Conservation (phyloP, 805 yeast genomes). For the Candida silvicultrix region DNA sequence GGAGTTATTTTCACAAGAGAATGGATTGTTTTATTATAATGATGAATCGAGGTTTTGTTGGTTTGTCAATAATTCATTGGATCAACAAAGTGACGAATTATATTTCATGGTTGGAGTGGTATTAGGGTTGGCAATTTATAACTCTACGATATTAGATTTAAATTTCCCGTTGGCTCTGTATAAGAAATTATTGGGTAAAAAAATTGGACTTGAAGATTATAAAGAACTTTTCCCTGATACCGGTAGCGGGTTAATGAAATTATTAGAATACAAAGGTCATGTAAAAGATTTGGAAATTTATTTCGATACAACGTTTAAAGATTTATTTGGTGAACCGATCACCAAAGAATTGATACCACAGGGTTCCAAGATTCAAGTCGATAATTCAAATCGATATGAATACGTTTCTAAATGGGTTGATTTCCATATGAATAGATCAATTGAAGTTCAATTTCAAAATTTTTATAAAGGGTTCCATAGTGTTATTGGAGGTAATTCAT, state of each 20-base stretch:
- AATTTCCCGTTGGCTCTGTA: conserved; percentile 72
- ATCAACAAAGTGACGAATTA: conserved; percentile 40
- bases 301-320: conserved; percentile 56
- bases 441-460: conserved; percentile 44
- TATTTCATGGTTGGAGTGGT: conserved; percentile 81
- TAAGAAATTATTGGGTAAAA: conserved; percentile 58
- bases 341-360: conserved; percentile 47
- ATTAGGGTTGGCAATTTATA: conserved; percentile 85
- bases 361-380: conserved; percentile 55
- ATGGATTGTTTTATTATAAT: conserved; percentile 59
- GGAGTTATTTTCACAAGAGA: conserved; percentile 60
- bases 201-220: conserved; percentile 58
- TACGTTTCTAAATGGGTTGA: conserved; percentile 61
- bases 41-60: conserved; percentile 70
- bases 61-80: conserved; percentile 52
- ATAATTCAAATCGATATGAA: conserved; percentile 45
- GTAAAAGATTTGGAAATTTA: conserved; percentile 47
- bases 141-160: conserved; percentile 80
- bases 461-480: conserved; percentile 67
- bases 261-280: conserved; percentile 38
- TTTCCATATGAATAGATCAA: conserved; percentile 52
- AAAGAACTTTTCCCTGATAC: conserved; percentile 63
- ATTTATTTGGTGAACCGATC: conserved; percentile 36
- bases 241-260: conserved; percentile 40
- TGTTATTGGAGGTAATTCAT: conserved; percentile 76